Evolutionary conservation across 495 filamentous ascomycete genomes (phyloP).

Genomic region (Neurospora terricola): DNA sequence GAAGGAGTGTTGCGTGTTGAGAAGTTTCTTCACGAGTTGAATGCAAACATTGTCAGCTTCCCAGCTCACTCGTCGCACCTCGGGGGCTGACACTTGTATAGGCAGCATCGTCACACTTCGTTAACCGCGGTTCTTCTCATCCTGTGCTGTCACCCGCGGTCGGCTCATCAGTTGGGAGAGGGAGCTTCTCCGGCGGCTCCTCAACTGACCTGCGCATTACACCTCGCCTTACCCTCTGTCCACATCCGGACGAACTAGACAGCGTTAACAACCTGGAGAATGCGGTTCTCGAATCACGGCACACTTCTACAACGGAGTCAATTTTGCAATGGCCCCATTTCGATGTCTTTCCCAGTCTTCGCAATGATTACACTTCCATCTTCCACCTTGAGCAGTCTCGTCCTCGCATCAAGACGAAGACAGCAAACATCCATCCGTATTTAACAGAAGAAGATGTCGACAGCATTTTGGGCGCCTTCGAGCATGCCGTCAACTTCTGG

Average conservation of each 20-base stretch:
- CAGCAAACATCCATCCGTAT: slow-evolving; percentile 18
- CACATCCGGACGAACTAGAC: slow-evolving; percentile 1
- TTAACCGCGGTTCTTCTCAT: not conserved
- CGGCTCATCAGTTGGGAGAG: not conserved
- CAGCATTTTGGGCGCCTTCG: slow-evolving; percentile 26
- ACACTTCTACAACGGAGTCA: slow-evolving; percentile 25
- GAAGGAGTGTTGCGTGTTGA: slow-evolving; percentile 25
- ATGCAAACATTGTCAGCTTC: slow-evolving; percentile 11
- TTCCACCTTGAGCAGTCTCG: slow-evolving; percentile 24
- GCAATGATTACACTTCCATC: slow-evolving; percentile 20
- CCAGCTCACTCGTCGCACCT: not conserved
- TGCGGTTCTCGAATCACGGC: slow-evolving; percentile 22
- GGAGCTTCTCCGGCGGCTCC: slow-evolving; percentile 12
- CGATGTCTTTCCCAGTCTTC: slow-evolving; percentile 21
- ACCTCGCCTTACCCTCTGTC: not conserved
- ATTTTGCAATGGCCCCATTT: slow-evolving; percentile 22
- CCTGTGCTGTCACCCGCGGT: slow-evolving; percentile 2
- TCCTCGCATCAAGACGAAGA: slow-evolving; percentile 7
- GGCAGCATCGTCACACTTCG: not conserved
- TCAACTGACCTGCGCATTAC: slow-evolving; percentile 6
- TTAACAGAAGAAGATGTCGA: slow-evolving; percentile 27
- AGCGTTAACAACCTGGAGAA: slow-evolving; percentile 16
- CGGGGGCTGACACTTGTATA: not conserved
- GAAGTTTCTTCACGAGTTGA: slow-evolving; percentile 16
- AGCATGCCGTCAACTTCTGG: slow-evolving; percentile 26